Evolutionary conservation across 176 grass and related monocot genomes (phyloP).

Genomic region (Rhynchospora pubera): DNA sequence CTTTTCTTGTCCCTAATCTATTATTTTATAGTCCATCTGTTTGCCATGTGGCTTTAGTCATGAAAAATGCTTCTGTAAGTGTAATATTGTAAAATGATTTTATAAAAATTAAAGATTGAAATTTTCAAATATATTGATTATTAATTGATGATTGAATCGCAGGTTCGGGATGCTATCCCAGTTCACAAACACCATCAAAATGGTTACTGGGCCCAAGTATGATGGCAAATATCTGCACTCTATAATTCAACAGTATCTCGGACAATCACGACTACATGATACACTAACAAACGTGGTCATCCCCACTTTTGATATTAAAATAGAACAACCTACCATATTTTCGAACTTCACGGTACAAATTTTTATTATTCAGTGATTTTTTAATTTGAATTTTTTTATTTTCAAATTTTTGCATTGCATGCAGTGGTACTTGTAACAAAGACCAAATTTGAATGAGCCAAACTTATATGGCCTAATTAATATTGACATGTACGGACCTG

Average conservation of each 20-base stretch:
- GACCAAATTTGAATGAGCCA: too few species aligned
- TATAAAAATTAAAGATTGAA: neutral
- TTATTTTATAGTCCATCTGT: too few species aligned
- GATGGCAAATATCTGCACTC: conserved; percentile 40
- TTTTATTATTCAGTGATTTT: neutral
- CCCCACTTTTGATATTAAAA: conserved; percentile 48
- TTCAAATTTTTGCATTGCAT: neutral
- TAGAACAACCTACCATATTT: conserved; percentile 47
- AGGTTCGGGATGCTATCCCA: conserved; percentile 29
- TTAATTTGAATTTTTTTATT: neutral
- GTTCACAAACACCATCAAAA: conserved; percentile 20
- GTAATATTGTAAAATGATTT: too few species aligned
- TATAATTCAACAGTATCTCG: conserved; percentile 28
- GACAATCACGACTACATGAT: conserved; percentile 15
- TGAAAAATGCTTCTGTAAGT: too few species aligned
- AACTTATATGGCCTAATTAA: too few species aligned
- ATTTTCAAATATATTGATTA: neutral
- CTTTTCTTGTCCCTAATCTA: too few species aligned
- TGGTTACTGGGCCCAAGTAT: conserved; percentile 38
- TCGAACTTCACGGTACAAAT: conserved; percentile 38
- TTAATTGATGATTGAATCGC: neutral
- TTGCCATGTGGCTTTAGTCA: too few species aligned
- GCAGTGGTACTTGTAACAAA: neutral
- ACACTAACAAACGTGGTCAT: conserved; percentile 50
- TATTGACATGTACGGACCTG: too few species aligned